Conservation (phyloP, 2,329 filamentous ascomycete genomes). For the Cordyceps cicadae region DNA sequence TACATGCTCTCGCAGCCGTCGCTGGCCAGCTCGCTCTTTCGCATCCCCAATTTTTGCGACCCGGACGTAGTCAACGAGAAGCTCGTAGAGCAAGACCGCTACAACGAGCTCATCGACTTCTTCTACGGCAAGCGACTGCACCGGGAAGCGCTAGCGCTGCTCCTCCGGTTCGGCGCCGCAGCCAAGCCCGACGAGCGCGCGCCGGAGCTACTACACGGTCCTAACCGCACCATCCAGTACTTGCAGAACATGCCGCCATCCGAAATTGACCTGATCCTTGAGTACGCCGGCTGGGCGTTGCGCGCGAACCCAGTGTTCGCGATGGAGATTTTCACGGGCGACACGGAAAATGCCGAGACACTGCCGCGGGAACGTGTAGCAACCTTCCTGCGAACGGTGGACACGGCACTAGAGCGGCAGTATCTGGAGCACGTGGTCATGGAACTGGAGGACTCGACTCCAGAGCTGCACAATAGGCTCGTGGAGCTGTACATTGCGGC, state of each 20-base stretch:
- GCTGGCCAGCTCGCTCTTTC: conserved; percentile 81
- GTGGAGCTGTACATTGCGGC: conserved; percentile 62
- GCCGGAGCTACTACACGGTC: conserved; percentile 58
- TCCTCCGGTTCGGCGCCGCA: conserved; percentile 69
- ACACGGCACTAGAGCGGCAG: conserved; percentile 61
- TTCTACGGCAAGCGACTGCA: conserved; percentile 93
- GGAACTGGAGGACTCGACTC: conserved; percentile 75
- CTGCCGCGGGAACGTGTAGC: conserved; percentile 71
- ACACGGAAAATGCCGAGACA: conserved; percentile 90
- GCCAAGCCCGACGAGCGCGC: conserved; percentile 41
- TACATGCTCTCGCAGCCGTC: conserved; percentile 90
- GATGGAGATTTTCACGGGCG: conserved; percentile 89
- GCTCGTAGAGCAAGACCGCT: conserved; percentile 77
- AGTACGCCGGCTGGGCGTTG: conserved; percentile 86
- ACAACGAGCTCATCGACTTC: conserved; percentile 94
- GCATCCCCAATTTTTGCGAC: conserved; percentile 94
- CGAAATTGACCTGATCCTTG: conserved; percentile 81
- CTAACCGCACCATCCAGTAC: conserved; percentile 77
- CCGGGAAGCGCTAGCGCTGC: conserved; percentile 71
- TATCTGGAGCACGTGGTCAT: conserved; percentile 89
- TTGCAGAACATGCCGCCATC: conserved; percentile 82
- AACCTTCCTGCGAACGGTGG: conserved; percentile 62
- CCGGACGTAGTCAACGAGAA: conserved; percentile 92
- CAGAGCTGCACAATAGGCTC: conserved; percentile 79
- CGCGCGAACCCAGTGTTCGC: conserved; percentile 62